Evolutionary conservation across 768 basidiomycete species (phyloP).

Genomic region (Flagelloscypha sp.): DNA sequence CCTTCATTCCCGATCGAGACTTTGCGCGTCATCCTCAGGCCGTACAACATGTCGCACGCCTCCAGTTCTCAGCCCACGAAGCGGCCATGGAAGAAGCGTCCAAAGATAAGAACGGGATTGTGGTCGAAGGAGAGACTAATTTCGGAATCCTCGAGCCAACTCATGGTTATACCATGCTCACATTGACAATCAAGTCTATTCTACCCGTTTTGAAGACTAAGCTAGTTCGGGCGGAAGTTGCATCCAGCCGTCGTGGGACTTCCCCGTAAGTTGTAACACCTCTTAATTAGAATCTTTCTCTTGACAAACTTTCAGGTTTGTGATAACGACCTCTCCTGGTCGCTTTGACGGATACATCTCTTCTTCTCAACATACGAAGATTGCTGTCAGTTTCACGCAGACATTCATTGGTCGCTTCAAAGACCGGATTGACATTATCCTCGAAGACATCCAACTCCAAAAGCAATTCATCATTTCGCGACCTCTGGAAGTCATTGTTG

Average conservation of each 20-base stretch:
- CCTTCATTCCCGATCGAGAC: conserved; percentile 13
- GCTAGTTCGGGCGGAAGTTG: conserved; percentile 20
- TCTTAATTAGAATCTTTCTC: too few species aligned
- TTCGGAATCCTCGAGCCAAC: conserved; percentile 42
- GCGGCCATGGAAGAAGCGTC: conserved; percentile 43
- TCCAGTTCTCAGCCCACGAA: conserved; percentile 30
- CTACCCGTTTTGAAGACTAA: conserved; percentile 21
- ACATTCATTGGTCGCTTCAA: conserved; percentile 35
- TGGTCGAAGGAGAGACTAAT: conserved; percentile 35
- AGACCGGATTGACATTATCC: conserved; percentile 40
- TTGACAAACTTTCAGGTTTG: too few species aligned
- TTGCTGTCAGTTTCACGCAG: conserved; percentile 25
- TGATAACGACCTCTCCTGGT: too few species aligned
- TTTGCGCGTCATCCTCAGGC: conserved; percentile 28
- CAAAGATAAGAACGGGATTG: conserved; percentile 45
- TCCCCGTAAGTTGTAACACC: too few species aligned
- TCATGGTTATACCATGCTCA: conserved; percentile 19
- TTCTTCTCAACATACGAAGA: too few species aligned
- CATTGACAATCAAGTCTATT: conserved; percentile 18
- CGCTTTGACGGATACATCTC: too few species aligned
- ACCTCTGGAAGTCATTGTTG: conserved; percentile 36
- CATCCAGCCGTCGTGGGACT: too few species aligned
- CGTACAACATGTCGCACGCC: conserved; percentile 26
- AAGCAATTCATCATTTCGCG: conserved; percentile 41
- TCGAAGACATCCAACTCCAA: conserved; percentile 25